Base-by-base conservation (phyloP, 352 stramenopile genomes). In the Globisporangium camurandrum region DNA sequence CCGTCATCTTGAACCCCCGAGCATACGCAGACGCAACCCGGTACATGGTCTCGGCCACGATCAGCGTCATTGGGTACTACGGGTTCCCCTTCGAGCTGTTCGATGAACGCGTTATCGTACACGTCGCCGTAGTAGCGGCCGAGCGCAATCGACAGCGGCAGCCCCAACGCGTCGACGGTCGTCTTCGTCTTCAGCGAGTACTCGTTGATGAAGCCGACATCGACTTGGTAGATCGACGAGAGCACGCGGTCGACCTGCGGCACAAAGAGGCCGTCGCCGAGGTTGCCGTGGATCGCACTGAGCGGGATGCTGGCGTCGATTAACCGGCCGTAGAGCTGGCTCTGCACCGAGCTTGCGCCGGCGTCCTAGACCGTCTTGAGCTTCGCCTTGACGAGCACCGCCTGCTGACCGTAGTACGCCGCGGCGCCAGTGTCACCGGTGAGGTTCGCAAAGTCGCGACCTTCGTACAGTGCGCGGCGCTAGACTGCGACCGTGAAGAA, bases 151-250 rank as follows among this genome's bases (percentile, higher is more conserved):
- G n/a, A n/a, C n/a, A n/a, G n/a, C n/a, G n/a, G n/a, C n/a, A n/a
- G n/a, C n/a, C n/a, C n/a, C n/a, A n/a, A n/a, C n/a, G n/a, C n/a
- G n/a, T n/a, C n/a, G n/a, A n/a, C n/a, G n/a, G n/a, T n/a, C n/a
- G n/a, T n/a, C n/a, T n/a, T n/a, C n/a, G n/a, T n/a, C n/a, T 61
- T 66, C 33, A 66, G 41, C 41, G 59, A 41, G 50, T 62, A 62
- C 59, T 62, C 59, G 54, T 26, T 56, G 28, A 66, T 40, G 39
- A 66, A 37, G n/a, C n/a, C n/a, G n/a, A n/a, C n/a, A n/a, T n/a
- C n/a, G n/a, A n/a, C n/a, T n/a, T n/a, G n/a, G n/a, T n/a, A n/a
- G n/a, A n/a, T n/a, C n/a, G n/a, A n/a, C n/a, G n/a, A n/a, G n/a
- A n/a, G n/a, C n/a, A n/a, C n/a, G n/a, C n/a, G n/a, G n/a, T n/a